Evolutionary conservation across 2,329 filamentous ascomycete species (phyloP).

Genomic region (Madurella mycetomatis): DNA sequence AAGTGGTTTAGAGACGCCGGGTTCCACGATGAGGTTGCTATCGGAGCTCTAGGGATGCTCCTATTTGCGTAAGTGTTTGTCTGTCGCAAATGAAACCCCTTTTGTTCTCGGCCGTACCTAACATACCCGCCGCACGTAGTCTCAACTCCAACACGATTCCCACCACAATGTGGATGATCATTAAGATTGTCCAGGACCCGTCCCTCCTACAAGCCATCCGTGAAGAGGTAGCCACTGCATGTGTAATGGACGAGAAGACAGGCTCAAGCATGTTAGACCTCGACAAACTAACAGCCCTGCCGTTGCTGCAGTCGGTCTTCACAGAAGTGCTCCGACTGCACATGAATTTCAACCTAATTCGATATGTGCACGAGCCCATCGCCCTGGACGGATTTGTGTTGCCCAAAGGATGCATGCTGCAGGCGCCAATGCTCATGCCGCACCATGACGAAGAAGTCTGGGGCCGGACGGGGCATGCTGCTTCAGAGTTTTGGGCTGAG

Average conservation of each 20-base stretch:
- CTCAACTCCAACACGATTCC: slow-evolving; percentile 23
- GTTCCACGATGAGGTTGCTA: background rate
- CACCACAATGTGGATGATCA: slow-evolving; percentile 21
- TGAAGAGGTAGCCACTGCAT: slow-evolving; percentile 5
- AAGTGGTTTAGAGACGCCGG: slow-evolving; percentile 10
- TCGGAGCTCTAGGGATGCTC: background rate
- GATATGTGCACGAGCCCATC: no score
- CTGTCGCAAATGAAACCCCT: background rate
- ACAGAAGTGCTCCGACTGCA: slow-evolving; percentile 23
- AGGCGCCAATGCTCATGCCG: no score
- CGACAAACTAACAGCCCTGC: slow-evolving; percentile 15
- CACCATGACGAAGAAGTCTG: no score
- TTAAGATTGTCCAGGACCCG: slow-evolving; percentile 20
- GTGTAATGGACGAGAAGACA: background rate
- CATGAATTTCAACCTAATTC: slow-evolving; percentile 14
- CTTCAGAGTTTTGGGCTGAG: no score
- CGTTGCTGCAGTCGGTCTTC: slow-evolving; percentile 24
- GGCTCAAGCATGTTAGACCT: slow-evolving; percentile 8
- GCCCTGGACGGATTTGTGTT: no score
- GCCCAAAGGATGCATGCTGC: no score
- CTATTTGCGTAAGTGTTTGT: slow-evolving; percentile 9
- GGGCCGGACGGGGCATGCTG: no score
- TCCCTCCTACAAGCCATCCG: slow-evolving; percentile 12
- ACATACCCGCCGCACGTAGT: background rate
- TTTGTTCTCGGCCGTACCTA: background rate